phyloP scores from a whole-genome alignment of 192 early-diverging fungal genomes.

The Pilaira anomala region DNA sequence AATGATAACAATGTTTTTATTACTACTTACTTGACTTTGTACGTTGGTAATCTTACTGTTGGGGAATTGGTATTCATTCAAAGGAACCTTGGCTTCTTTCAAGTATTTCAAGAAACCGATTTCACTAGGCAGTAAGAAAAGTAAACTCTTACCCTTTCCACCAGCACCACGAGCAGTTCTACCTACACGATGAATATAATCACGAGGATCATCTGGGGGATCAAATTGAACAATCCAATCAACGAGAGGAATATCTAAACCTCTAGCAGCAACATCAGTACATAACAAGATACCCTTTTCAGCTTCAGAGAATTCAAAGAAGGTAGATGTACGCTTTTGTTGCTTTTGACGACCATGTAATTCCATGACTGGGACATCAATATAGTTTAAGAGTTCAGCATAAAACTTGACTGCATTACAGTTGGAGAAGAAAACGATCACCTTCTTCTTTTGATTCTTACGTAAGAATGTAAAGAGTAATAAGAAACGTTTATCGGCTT shows the following conservation, averaged over 20 bases:
- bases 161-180: conserved; percentile 90
- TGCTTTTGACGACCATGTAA: conserved; percentile 96
- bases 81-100: conserved; percentile 96
- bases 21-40: conserved; percentile 61
- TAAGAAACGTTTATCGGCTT: conserved; percentile 89
- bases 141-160: conserved; percentile 81
- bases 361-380: conserved; percentile 97
- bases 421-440: conserved; percentile 97
- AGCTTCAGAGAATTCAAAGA: conserved; percentile 99
- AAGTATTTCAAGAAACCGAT: conserved; percentile 94
- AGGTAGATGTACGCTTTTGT: conserved; percentile 97
- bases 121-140: conserved; percentile 93
- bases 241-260: conserved; percentile 95
- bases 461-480: conserved; percentile 97
- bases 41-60: conserved; percentile 93
- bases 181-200: conserved; percentile 95
- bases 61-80: conserved; percentile 99
- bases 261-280: conserved; percentile 97
- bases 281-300: conserved; percentile 89
- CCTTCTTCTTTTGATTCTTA: conserved; percentile 94
- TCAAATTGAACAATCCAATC: conserved; percentile 99
- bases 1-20: background rate
- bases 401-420: conserved; percentile 99
- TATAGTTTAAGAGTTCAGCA: conserved; percentile 97
- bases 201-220: conserved; percentile 98